Base-by-base conservation (phyloP, 1,284 basidiomycete species). In the Amylostereum chailletii region DNA sequence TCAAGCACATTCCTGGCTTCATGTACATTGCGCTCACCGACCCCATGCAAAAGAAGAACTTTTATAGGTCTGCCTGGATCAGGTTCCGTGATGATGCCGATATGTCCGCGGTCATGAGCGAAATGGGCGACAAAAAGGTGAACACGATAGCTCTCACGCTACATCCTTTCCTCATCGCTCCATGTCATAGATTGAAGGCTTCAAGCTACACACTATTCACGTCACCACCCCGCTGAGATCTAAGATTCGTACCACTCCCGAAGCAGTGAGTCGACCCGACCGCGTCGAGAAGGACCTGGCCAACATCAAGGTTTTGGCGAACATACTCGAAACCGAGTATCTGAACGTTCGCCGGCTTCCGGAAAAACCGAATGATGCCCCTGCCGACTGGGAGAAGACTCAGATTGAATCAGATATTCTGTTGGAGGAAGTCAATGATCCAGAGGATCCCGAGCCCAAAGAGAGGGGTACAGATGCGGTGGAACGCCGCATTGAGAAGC, bases 61-160 rank as follows among this genome's bases (percentile, higher is more conserved):
- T 89, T 63, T 91, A 93, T 62, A 86, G 94, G 36, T 90, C 91
- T 2, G 94, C 90, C 4, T 96, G 93, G 92, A 75, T 94, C 46
- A 83, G 83, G 55, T 96, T 94, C 63, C 69, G 69, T 39, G 86
- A 91, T 30, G 88, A 90, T 55, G 81, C 86, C 4, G 86, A 95
- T 57, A 90, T 95, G 76, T 63, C 75, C 6, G 62, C 71, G 4
- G 83, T 87, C 2, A 79, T 94, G 65, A 61, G 70, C 34, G 82
- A 88, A 56, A 62, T 96, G 42, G 77, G 84, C 47, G 88, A 91
- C 55, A 86, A 86, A 60, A 93, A 92, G 80, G 92, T 92, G 57
- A 38, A 64, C 63, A 41, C 45, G 51, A 31, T 19, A 40, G 51
- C 26, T 34, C 29, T 36, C n/a, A 48, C 11, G 30, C 32, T 33